phyloP scores from a whole-genome alignment of 139 green algal genomes.

The Zygnema cylindricum region DNA sequence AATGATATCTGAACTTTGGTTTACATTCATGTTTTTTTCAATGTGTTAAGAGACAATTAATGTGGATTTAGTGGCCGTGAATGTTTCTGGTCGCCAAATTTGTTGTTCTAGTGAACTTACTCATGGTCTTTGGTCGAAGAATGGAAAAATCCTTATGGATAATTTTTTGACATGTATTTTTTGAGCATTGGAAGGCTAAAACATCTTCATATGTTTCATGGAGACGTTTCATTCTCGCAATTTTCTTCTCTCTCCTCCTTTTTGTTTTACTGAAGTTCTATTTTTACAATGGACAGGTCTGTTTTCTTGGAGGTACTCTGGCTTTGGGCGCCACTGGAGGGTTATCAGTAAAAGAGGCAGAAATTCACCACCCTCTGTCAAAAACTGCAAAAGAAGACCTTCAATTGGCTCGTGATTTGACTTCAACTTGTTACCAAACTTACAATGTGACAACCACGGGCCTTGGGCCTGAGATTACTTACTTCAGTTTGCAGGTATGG shows the following conservation, averaged over 20 bases:
- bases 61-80: too few relatives aligned
- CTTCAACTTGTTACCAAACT: conserved; percentile 64
- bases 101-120: too few relatives aligned
- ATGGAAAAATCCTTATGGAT: too few relatives aligned
- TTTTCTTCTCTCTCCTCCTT: conserved; percentile 7
- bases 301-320: conserved; percentile 77
- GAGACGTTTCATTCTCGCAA: background rate
- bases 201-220: too few relatives aligned
- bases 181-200: too few relatives aligned
- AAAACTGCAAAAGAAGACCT: conserved; percentile 5
- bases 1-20: too few relatives aligned
- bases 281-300: conserved; percentile 63
- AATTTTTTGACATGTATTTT: too few relatives aligned
- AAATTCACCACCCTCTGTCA: conserved; percentile 18
- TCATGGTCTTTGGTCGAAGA: too few relatives aligned
- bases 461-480: conserved; percentile 62
- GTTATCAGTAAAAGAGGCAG: conserved; percentile 16
- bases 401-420: conserved; percentile 34
- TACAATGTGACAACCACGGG: conserved; percentile 64
- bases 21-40: too few relatives aligned
- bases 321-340: conserved; percentile 62
- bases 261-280: too few relatives aligned
- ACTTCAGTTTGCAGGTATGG: conserved; percentile 55
- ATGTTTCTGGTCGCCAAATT: too few relatives aligned
- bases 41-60: too few relatives aligned